Evolutionary conservation across 1,284 basidiomycete species (phyloP).

Genomic region (Cryptococcus sp.): DNA sequence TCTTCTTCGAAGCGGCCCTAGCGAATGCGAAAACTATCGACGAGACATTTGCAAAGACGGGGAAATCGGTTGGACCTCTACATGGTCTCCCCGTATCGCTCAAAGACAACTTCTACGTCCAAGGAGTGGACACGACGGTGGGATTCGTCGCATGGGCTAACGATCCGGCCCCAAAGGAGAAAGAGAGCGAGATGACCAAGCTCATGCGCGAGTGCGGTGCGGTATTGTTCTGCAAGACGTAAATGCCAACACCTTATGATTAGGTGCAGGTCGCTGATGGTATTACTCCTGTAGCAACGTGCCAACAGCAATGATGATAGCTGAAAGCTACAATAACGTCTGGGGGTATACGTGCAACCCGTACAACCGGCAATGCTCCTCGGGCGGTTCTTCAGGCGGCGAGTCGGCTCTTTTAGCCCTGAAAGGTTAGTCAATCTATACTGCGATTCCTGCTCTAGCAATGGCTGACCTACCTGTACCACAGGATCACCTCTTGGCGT

Average conservation of each 20-base stretch:
- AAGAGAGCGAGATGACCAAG: conserved; percentile 35
- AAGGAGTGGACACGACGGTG: conserved; percentile 49
- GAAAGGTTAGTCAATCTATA: conserved; percentile 48
- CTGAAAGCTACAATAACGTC: conserved; percentile 47
- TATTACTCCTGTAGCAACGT: conserved; percentile 23
- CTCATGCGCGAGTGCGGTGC: conserved; percentile 39
- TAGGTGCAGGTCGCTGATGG: background rate
- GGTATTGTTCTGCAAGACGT: conserved; percentile 46
- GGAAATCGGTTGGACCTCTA: conserved; percentile 53
- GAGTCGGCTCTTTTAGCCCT: conserved; percentile 62
- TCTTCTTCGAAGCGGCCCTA: conserved; percentile 54
- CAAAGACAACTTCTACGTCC: conserved; percentile 49
- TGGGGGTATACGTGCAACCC: conserved; percentile 72
- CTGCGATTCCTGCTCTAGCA: background rate
- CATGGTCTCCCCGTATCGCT: conserved; percentile 59
- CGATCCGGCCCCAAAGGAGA: conserved; percentile 29
- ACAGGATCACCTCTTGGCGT: conserved; percentile 64
- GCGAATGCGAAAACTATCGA: conserved; percentile 53
- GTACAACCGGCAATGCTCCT: conserved; percentile 59
- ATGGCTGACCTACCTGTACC: background rate
- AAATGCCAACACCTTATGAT: background rate
- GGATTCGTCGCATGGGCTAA: conserved; percentile 42
- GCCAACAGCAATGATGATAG: conserved; percentile 46
- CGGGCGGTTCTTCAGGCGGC: conserved; percentile 66
- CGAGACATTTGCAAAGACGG: conserved; percentile 44